Conservation (phyloP, 2,329 filamentous ascomycete genomes). For the Metarhizium rileyi region DNA sequence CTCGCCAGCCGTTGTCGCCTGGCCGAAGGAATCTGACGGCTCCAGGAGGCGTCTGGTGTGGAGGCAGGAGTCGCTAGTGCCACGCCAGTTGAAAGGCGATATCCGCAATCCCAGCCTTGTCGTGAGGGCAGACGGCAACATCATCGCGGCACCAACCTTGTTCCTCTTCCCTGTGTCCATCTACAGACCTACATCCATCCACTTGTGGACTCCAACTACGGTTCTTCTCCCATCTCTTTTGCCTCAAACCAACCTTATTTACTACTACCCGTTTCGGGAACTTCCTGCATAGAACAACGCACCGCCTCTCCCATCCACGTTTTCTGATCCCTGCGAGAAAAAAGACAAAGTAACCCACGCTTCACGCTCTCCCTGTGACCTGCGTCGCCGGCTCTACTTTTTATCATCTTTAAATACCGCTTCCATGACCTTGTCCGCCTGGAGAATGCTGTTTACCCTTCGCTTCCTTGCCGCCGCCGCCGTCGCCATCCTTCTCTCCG, state of each 20-base stretch:
- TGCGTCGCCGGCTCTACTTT: background rate
- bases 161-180: too few relatives aligned
- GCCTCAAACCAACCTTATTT: background rate
- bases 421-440: background rate
- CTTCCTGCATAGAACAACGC: background rate
- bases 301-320: background rate
- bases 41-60: too few relatives aligned
- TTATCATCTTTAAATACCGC: background rate
- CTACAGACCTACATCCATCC: background rate
- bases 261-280: background rate
- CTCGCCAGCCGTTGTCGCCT: too few relatives aligned
- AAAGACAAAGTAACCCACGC: background rate
- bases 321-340: background rate
- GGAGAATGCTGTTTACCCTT: slow-evolving; percentile 7
- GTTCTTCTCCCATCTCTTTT: background rate
- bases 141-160: too few relatives aligned
- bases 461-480: slow-evolving; percentile 1
- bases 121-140: too few relatives aligned
- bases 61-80: background rate
- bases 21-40: too few relatives aligned
- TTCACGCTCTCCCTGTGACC: background rate
- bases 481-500: background rate
- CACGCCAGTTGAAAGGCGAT: too few relatives aligned
- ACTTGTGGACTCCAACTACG: background rate
- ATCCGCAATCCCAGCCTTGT: too few relatives aligned